phyloP scores from a whole-genome alignment of 345 rosid genomes.

The Lumnitzera racemosa region DNA sequence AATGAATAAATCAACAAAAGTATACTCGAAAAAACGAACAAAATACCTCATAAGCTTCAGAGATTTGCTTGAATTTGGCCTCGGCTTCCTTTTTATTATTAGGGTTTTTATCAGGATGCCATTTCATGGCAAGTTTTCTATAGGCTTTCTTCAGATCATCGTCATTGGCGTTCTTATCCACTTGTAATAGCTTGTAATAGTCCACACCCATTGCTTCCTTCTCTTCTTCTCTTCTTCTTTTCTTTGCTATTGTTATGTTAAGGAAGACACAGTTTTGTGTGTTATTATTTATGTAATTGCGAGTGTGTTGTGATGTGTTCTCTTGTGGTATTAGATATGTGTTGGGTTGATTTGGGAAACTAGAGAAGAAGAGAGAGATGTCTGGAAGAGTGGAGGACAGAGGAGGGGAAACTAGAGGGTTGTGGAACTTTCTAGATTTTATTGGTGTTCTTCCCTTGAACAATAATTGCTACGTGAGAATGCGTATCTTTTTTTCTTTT shows the following conservation, averaged over 20 bases:
- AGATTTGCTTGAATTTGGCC: conserved; percentile 81
- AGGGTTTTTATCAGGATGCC: conserved; percentile 97
- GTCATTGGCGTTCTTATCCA: conserved; percentile 56
- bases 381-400: conserved; percentile 1
- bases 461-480: too few relatives aligned
- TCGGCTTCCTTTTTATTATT: conserved; percentile 72
- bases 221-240: neutral
- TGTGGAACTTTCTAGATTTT: conserved; percentile 24
- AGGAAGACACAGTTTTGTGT: too few relatives aligned
- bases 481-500: too few relatives aligned
- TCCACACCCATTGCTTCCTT: conserved; percentile 34
- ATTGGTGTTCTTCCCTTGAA: too few relatives aligned
- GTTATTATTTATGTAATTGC: too few relatives aligned
- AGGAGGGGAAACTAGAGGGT: conserved; percentile 12
- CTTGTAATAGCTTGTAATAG: conserved; percentile 53
- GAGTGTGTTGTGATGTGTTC: too few relatives aligned
- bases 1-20: too few relatives aligned
- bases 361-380: neutral
- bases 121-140: conserved; percentile 81
- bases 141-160: conserved; percentile 85
- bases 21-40: too few relatives aligned
- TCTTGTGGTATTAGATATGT: neutral
- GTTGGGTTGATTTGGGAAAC: neutral
- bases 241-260: neutral
- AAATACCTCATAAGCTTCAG: conserved; percentile 75